Base-by-base conservation (phyloP, 306 rosid species). In the Trichosanthes truncata region DNA sequence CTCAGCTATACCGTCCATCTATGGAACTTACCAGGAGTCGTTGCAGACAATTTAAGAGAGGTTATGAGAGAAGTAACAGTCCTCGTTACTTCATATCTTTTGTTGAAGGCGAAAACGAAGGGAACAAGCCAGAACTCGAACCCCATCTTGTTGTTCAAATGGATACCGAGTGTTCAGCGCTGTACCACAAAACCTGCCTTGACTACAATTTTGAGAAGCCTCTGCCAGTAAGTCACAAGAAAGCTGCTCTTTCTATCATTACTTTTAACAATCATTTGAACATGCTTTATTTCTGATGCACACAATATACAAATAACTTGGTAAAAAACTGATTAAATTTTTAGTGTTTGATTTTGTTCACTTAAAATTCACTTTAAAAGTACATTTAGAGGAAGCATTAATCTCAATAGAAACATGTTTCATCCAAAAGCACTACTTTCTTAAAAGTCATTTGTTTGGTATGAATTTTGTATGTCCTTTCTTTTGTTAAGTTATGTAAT, bases 81-180 rank as follows among this genome's bases (percentile, higher is more conserved):
- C 93, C 92, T 56, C 91, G 90, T 74, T 95, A 91, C 79, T 95
- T 89, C 83, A 85, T 95, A 45, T 88, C 97, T 53, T 85, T 84
- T 81, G 48, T 79, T 3, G 85, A 82, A 62, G 82, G 77, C 14
- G 87, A 84, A 51, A 80, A 83, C 51, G 89, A 89, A 61, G 88
- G 80, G 82, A 75, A 74, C 20, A 45, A 78, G 84, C 43, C 87
- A 38, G 88, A 87, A 68, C 12, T 84, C 45, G 89, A 89, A 79
- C 89, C 93, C 68, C 93, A 49, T 73, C 65, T 85, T 35, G 89
- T 91, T 20, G 96, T 93, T 73, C 99, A 93, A 86, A 93, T 96
- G 99, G 99, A 96, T 79, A 96, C 98, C 3, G 99, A 93, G 85
- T 86, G 84, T 86, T 86, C 99, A 62, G 85, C 84, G 3, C 85